Base-by-base conservation (phyloP, 257 asterid species). In the Solanum chaucha region DNA sequence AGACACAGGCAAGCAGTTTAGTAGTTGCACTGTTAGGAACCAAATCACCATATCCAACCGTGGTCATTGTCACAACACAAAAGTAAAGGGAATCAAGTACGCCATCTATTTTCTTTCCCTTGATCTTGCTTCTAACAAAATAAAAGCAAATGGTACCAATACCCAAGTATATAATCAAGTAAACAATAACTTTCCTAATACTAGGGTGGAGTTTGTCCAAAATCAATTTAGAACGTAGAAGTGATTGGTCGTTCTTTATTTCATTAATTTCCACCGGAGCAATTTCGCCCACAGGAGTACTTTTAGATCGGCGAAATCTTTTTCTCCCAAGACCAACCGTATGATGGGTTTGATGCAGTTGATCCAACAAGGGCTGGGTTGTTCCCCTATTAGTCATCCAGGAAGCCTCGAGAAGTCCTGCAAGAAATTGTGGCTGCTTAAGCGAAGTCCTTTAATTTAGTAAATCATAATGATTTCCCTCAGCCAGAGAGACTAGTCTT, bases 61-160 rank as follows among this genome's bases (percentile, higher is more conserved):
- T 97, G 28, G 99, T 97, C 98, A 97, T 97, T 14, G 99, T 97
- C 84, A 97, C 98, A 41, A 97, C 93, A 92, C 98, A 94, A 83
- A 97, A 97, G 92, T 95, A 97, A 84, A 94, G 89, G 5, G 98
- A 94, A 90, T 97, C 99, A 26, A 97, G 97, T 86, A 95, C 81
- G 5, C 93, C 94, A 41, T 92, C 86, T 5, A 90, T 88, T 90
- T 94, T 95, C 65, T 90, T 91, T 9, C 98, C 99, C 70, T 86
- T 87, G 88, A 97, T 92, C 86, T 93, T 92, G 86, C 91, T 84
- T 82, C 87, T 72, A 75, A 91, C 96, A 26, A 94, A 28, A 93
- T 92, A 93, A 90, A 97, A 97, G 90, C 97, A 94, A 83, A 89
- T 13, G 20, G 98, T 90, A 10, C 98, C 97, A 13, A 91, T 83